Conservation (phyloP, 768 basidiomycete species). For the Leccinum sublutescens region DNA sequence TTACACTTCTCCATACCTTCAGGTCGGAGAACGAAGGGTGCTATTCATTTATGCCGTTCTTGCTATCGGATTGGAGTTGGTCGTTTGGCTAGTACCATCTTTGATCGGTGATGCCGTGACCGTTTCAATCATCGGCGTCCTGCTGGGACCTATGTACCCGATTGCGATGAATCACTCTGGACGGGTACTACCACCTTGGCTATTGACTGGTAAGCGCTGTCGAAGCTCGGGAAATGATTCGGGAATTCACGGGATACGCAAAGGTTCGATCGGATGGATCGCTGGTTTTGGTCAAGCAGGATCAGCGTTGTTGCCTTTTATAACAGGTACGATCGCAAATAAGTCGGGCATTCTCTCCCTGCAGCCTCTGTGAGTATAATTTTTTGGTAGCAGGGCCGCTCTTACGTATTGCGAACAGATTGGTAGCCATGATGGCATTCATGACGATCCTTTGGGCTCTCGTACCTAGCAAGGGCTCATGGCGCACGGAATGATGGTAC, state of each 20-base stretch:
- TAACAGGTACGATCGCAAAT: slow-evolving; percentile 66
- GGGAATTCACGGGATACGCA: background rate
- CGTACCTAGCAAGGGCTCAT: slow-evolving; percentile 33
- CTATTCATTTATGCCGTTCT: slow-evolving; percentile 52
- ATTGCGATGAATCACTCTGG: slow-evolving; percentile 68
- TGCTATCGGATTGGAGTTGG: slow-evolving; percentile 53
- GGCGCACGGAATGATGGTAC: slow-evolving; percentile 17
- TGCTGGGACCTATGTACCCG: slow-evolving; percentile 53
- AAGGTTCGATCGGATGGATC: slow-evolving; percentile 63
- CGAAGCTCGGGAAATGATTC: background rate
- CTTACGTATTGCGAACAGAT: slow-evolving; percentile 8
- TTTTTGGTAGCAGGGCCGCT: background rate
- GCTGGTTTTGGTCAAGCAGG: slow-evolving; percentile 71
- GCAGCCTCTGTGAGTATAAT: slow-evolving; percentile 33
- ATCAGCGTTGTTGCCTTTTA: slow-evolving; percentile 68
- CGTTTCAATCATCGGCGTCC: slow-evolving; percentile 54
- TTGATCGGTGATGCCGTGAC: slow-evolving; percentile 53
- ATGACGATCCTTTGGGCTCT: slow-evolving; percentile 44
- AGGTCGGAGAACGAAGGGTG: slow-evolving; percentile 56
- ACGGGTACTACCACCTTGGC: slow-evolving; percentile 65
- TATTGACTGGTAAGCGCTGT: slow-evolving; percentile 46
- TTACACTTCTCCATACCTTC: background rate
- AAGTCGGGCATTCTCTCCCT: slow-evolving; percentile 50
- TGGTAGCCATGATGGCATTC: slow-evolving; percentile 42
- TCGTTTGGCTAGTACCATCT: slow-evolving; percentile 56